Evolutionary conservation across 495 filamentous ascomycete species (phyloP).

Genomic region (Neurospora sp.): DNA sequence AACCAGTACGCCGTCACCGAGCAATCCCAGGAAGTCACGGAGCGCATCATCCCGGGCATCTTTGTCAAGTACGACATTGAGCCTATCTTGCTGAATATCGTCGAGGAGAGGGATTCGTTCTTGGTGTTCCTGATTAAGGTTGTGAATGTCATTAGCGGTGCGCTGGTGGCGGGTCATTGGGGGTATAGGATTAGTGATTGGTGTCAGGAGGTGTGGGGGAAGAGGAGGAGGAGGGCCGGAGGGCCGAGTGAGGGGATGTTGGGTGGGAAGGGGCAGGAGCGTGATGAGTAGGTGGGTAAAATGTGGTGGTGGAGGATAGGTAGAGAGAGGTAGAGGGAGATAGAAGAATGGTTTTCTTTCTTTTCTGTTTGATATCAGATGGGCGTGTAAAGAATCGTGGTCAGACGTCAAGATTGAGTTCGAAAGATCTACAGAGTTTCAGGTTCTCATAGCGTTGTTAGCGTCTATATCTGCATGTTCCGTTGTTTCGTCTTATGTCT

Average conservation of each 20-base stretch:
- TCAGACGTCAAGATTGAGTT: neutral
- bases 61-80: conserved; percentile 99
- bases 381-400: neutral
- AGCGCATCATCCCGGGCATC: conserved; percentile 74
- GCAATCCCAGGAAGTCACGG: conserved; percentile 57
- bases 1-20: conserved; percentile 98
- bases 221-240: conserved; percentile 31
- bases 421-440: neutral
- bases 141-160: conserved; percentile 51
- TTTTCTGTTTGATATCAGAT: neutral
- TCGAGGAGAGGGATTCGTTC: conserved; percentile 68
- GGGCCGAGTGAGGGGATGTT: conserved; percentile 50
- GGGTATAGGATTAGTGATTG: conserved; percentile 46
- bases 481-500: neutral
- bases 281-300: neutral
- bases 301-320: too few species aligned
- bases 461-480: neutral
- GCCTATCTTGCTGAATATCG: conserved; percentile 78
- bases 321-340: neutral
- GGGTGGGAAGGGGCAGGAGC: conserved; percentile 14
- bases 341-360: neutral
- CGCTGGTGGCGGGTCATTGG: conserved; percentile 53
- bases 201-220: conserved; percentile 37
- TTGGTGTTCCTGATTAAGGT: conserved; percentile 66
- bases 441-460: neutral